Evolutionary conservation across 106 monocot species (phyloP), one percentile per base, ranked within the genome.

Genomic region (Gastrodia elata): DNA sequence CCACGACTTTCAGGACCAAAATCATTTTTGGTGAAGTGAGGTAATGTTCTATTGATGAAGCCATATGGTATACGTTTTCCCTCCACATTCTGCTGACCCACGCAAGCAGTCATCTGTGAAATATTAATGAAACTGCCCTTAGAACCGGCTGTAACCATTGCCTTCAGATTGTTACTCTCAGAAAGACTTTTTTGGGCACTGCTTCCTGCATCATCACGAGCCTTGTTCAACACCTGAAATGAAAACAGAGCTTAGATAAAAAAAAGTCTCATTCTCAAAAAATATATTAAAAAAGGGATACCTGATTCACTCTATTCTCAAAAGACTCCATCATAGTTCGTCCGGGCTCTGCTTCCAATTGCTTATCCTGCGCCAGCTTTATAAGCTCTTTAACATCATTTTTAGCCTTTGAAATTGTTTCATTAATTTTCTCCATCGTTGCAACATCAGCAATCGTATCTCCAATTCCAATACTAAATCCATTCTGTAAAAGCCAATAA

Each of bases 61-160:
- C 97, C 97, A 80, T 84, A 98, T 33, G 97, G 97, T 48, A 98
- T 98, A 32, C 97, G 97, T 75, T 98, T 98, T 16, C 97, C 97
- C 73, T 98, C 97, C 72, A 98, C 97, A 86, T 98, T 98, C 74
- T 98, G 97, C 71, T 98, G 97, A 37, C 97, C 97, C 77, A 98
- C 97, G 85, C 97, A 98, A 80, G 97, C 97, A 86, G 93, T 93
- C 97, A 98, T 98, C 76, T 93, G 97, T 44, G 97, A 98, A 48
- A 98, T 98, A 82, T 98, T 98, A 75, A 98, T 98, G 70, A 93
- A 98, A 85, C 88, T 93, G 43, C 97, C 97, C 68, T 98, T 98
- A 55, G 97, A 98, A 52, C 97, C 97, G 36, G 97, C 93, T 71
- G 97, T 93, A 64, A 93, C 93, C 97, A 98, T 93, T 5, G 97